Percentiles rank a stretch among this genome's conserved stretches.
These are phyloP conservation scores for Kurtzmaniella cleridarum DNA, from an alignment of 805 yeast genomes.

Conservation along the genomic window DNA sequence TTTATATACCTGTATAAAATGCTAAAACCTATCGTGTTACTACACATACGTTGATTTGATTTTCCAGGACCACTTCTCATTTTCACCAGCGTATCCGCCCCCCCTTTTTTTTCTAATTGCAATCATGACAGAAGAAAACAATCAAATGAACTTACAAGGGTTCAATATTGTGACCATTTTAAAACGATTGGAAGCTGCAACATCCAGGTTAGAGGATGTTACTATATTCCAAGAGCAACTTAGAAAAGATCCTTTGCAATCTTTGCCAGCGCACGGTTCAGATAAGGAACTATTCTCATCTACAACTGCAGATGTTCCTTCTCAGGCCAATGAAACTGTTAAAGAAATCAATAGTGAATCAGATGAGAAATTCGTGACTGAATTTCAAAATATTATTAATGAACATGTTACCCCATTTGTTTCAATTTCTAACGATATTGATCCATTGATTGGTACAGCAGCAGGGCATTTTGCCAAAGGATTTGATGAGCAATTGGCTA, in stretches of 20 bases:
- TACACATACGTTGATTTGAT: neutral
- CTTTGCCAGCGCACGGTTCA: neutral
- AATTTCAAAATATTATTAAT: constrained; percentile 50
- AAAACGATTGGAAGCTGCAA: constrained; percentile 81
- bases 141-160: constrained; percentile 58
- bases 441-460: constrained; percentile 52
- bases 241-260: neutral
- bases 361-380: constrained; percentile 40
- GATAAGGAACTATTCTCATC: constrained; percentile 7
- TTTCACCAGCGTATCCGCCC: no score
- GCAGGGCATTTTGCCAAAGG: constrained; percentile 47
- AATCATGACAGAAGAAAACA: constrained; percentile 29
- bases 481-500: constrained; percentile 52
- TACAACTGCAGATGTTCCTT: constrained; percentile 1
- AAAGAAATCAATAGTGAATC: constrained; percentile 9
- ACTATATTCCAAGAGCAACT: constrained; percentile 71
- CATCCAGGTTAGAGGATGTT: constrained; percentile 86
- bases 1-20: no score
- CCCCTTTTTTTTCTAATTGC: no score
- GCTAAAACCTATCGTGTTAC: neutral
- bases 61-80: no score
- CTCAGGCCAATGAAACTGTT: constrained; percentile 5
- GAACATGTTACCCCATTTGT: constrained; percentile 58
- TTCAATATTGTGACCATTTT: constrained; percentile 76
- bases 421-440: constrained; percentile 46